Evolutionary conservation across 208 protist species (phyloP), one percentile per base, ranked within the genome.

Genomic region (Trypanosoma brucei): DNA sequence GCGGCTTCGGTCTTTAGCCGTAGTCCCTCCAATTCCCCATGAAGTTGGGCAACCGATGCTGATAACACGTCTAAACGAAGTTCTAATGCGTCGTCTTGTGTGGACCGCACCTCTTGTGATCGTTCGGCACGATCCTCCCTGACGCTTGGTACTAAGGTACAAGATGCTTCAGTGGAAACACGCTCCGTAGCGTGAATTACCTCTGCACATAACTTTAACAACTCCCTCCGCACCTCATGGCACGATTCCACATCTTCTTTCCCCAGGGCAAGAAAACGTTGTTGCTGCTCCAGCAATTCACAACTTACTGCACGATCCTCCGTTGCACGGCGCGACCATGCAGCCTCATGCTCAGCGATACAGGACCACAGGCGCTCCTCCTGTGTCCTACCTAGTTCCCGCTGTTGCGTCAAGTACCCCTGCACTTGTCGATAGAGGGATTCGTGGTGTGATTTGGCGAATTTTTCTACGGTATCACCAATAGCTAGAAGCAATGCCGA

Each of bases 401-500:
- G 49, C 33, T 70, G 45, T 13, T 64, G 5, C 40, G 35, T 37
- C 50, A 64, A 13, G 37, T 39, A 65, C 14, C 58, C 52, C 11
- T 59, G 49, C 8, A 64, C 8, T 33, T 64, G 45, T 7, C 5
- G 7, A 35, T 30, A 64, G 44, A 70, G n/a, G 2, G 22, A 48
- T 36, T 63, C 33, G 34, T 70, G 42, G 34, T 70, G 65, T 38
- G 65, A 33, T 34, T 51, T 40, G 9, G 57, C 56, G 50, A 64
- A 46, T 48, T 36, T 38, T 38, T 58, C 52, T 31, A 59, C 58
- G 4, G 58, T 51, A 4, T 70, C 65, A 4, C 58, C 57, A 7
- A 64, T 51, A 31, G 51, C 44, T 46, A 70, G 38, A 7, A 70
- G n/a, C 45, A 70, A 14, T 38, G 65, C 65, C 8, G 65, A 70